A percentile compares a stretch with the other conserved stretches of the same genome.
Conservation (phyloP, 768 basidiomycete species). For the Suillus sp. region DNA sequence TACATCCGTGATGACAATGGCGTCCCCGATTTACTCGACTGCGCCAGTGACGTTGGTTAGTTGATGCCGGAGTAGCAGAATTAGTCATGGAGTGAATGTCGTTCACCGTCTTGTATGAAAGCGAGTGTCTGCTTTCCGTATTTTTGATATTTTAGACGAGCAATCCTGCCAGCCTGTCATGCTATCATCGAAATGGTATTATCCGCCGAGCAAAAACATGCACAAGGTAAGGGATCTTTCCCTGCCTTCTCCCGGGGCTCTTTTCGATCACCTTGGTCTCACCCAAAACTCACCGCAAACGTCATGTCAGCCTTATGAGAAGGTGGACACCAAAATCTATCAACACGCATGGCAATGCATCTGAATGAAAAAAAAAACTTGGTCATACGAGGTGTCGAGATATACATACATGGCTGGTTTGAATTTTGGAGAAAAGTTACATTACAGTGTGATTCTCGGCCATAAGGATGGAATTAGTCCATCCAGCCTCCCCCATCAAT, state of each 20-base stretch:
- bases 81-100: background rate
- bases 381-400: background rate
- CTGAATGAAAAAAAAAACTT: background rate
- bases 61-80: constrained; percentile 29
- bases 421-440: background rate
- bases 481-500: constrained; percentile 13
- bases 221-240: background rate
- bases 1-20: constrained; percentile 45
- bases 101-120: background rate
- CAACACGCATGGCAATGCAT: background rate
- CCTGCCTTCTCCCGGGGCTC: background rate
- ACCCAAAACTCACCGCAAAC: background rate
- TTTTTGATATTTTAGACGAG: background rate
- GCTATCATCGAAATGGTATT: background rate
- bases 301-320: background rate
- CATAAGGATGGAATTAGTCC: background rate
- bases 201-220: background rate
- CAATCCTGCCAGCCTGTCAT: background rate
- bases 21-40: no score
- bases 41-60: no score
- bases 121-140: background rate
- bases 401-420: background rate
- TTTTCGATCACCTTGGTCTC: background rate
- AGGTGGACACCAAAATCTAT: background rate
- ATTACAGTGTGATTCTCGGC: background rate